Conservation (phyloP, 805 yeast species). For the Kodamaea neixiangensis region DNA sequence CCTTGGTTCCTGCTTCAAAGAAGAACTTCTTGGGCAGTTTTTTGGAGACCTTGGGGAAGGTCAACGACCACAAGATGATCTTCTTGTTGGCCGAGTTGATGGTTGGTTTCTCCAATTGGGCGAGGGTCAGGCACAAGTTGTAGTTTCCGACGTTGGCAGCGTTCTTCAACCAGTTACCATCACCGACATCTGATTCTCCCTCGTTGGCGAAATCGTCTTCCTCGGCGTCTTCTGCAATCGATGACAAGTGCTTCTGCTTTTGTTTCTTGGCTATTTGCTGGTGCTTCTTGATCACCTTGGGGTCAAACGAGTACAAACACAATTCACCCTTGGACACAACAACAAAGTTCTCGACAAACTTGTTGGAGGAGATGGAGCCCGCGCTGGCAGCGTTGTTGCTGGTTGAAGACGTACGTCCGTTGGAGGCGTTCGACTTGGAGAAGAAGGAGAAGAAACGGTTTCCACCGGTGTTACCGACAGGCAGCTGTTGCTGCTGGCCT, state of each 20-base stretch:
- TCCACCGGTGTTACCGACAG: constrained; percentile 18
- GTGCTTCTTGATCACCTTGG: constrained; percentile 42
- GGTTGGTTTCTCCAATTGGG: constrained; percentile 33
- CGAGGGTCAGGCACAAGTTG: constrained; percentile 54
- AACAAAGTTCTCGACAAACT: constrained; percentile 52
- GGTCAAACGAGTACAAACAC: constrained; percentile 56
- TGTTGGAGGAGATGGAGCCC: constrained; percentile 22
- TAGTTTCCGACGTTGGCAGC: constrained; percentile 59
- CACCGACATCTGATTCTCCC: constrained; percentile 45
- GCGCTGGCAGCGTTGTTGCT: neutral
- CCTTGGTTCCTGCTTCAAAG: constrained; percentile 66
- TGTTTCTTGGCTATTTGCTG: constrained; percentile 29
- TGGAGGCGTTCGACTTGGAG: constrained; percentile 11
- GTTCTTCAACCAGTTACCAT: constrained; percentile 69
- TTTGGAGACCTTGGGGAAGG: constrained; percentile 49
- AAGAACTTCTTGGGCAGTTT: constrained; percentile 45
- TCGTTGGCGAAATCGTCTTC: constrained; percentile 20
- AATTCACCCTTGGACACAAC: constrained; percentile 70
- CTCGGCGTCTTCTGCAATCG: constrained; percentile 15
- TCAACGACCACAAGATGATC: constrained; percentile 50
- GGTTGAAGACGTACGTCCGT: neutral
- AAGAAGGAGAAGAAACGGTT: constrained; percentile 32
- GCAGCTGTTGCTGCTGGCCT: constrained; percentile 12
- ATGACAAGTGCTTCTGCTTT: constrained; percentile 22
- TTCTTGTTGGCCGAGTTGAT: constrained; percentile 15